A percentile compares a stretch with the other conserved stretches of the same genome.
Conservation (phyloP, 1,284 basidiomycete genomes). For the Tilletia setariae region DNA sequence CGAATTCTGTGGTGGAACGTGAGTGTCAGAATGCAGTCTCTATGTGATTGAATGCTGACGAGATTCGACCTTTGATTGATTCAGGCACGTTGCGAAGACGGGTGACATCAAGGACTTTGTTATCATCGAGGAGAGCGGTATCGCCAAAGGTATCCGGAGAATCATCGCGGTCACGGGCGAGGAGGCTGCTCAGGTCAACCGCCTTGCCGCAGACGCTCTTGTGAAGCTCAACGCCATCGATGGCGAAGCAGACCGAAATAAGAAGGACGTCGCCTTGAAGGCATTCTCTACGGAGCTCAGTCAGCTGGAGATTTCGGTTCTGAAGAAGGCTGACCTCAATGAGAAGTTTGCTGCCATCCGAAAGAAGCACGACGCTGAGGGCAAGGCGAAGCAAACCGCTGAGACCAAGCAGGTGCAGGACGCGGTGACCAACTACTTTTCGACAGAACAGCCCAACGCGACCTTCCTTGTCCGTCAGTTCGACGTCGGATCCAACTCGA, state of each 20-base stretch:
- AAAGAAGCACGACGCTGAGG: constrained; percentile 78
- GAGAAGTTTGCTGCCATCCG: constrained; percentile 70
- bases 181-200: constrained; percentile 78
- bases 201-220: constrained; percentile 67
- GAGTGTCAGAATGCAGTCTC: neutral
- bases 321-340: constrained; percentile 76
- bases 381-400: constrained; percentile 75
- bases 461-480: constrained; percentile 69
- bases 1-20: constrained; percentile 95
- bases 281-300: constrained; percentile 80
- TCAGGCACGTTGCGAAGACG: constrained; percentile 84
- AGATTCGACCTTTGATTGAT: neutral
- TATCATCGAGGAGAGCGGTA: constrained; percentile 90
- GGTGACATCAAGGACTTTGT: constrained; percentile 95
- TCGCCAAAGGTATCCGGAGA: constrained; percentile 94
- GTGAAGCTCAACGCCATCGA: constrained; percentile 68
- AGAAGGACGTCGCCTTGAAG: constrained; percentile 80
- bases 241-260: constrained; percentile 66
- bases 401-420: constrained; percentile 77
- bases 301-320: constrained; percentile 79
- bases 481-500: constrained; percentile 56
- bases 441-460: constrained; percentile 71
- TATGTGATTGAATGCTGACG: constrained; percentile 5
- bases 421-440: constrained; percentile 69
- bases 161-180: constrained; percentile 92